These are phyloP conservation scores for Cryptosporidium ubiquitum DNA, from an alignment of 169 alveolate genomes.

Conservation along the genomic window DNA sequence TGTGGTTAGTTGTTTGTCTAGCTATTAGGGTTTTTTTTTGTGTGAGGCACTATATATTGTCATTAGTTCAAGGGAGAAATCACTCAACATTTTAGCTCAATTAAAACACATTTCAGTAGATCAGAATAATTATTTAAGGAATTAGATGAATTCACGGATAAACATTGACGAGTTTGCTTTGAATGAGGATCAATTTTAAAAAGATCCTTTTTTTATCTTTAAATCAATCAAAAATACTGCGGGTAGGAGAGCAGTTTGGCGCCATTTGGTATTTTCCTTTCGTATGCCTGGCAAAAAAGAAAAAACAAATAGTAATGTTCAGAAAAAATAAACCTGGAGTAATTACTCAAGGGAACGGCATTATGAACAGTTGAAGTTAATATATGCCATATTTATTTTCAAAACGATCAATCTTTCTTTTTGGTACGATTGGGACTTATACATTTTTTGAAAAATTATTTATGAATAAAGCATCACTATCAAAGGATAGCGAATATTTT, in stretches of 20 bases:
- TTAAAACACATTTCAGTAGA: background rate
- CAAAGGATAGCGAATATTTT: background rate
- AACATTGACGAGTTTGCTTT: background rate
- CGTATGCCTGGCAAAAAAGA: background rate
- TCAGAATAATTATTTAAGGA: background rate
- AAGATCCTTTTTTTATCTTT: too few relatives aligned
- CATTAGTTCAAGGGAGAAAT: too few relatives aligned
- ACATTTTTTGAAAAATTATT: constrained; percentile 38
- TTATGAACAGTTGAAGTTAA: background rate
- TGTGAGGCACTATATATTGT: background rate
- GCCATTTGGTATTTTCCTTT: background rate
- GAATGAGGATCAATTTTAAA: too few relatives aligned
- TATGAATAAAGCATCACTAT: background rate
- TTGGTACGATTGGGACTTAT: constrained; percentile 27
- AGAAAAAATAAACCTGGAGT: background rate
- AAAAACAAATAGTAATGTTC: background rate
- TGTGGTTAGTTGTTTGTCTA: background rate
- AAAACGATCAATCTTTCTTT: background rate
- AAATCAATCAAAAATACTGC: background rate
- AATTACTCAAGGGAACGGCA: background rate
- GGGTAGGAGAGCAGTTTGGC: background rate
- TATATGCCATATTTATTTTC: background rate
- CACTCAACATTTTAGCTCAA: background rate
- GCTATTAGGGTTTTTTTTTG: background rate
- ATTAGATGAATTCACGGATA: background rate